phyloP scores from a whole-genome alignment of 345 rosid genomes.

The Eucalyptus curtisii region DNA sequence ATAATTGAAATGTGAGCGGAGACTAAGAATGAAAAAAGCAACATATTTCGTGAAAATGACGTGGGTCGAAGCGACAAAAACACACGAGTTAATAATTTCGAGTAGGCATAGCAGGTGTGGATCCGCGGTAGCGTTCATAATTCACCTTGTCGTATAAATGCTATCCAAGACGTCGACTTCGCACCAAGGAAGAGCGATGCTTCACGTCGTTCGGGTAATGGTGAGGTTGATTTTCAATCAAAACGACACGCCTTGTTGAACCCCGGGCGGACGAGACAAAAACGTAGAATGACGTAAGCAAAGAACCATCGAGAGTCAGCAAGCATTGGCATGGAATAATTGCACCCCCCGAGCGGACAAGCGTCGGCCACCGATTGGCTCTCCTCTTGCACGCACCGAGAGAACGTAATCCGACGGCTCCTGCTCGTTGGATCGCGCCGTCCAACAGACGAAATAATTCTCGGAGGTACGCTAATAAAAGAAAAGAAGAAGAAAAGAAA shows the following conservation, averaged over 20 bases:
- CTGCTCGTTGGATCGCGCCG: not conserved
- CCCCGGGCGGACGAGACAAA: not conserved
- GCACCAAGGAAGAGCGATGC: not conserved
- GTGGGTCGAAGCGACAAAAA: not conserved
- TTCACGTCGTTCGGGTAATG: not conserved
- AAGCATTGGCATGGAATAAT: not conserved
- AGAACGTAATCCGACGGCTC: not conserved
- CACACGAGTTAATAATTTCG: not conserved
- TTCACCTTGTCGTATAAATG: not conserved
- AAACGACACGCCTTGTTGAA: not conserved
- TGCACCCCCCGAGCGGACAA: not conserved
- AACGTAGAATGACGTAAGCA: not conserved
- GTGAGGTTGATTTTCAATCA: not conserved
- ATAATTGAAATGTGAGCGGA: not conserved
- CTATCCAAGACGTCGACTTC: not conserved
- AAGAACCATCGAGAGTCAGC: not conserved
- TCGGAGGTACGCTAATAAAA: not conserved
- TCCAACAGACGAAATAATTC: not conserved
- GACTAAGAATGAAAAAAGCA: not conserved
- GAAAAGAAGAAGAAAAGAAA: not conserved
- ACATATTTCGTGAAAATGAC: not conserved
- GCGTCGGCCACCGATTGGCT: not conserved
- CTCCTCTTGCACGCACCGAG: not conserved
- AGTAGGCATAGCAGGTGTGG: not conserved
- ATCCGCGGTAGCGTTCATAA: not conserved